These are phyloP conservation scores for Solanum pinnatisectum DNA, from an alignment of 257 asterid species.

Conservation along the genomic window DNA sequence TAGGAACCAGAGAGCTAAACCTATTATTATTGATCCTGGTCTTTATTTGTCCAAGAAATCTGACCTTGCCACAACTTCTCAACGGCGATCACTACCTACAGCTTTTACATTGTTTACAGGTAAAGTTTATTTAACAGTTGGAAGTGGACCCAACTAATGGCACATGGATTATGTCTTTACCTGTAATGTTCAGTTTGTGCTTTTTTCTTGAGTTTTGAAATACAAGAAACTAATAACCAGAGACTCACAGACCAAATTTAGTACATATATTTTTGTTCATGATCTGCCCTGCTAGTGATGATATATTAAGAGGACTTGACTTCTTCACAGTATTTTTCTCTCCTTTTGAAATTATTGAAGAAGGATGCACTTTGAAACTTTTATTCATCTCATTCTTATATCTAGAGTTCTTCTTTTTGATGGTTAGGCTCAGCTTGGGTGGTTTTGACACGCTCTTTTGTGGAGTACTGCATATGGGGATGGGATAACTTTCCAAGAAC, in stretches of 20 bases:
- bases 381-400: background rate
- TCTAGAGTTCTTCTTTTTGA: background rate
- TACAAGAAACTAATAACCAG: background rate
- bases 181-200: background rate
- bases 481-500: slow-evolving; percentile 95
- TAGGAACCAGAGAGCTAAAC: slow-evolving; percentile 95
- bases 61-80: slow-evolving; percentile 77
- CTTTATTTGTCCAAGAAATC: slow-evolving; percentile 88
- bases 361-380: background rate
- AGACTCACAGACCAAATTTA: background rate
- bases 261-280: background rate
- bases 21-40: slow-evolving; percentile 90
- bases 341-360: background rate
- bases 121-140: slow-evolving; percentile 7
- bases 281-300: background rate
- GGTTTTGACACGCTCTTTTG: slow-evolving; percentile 68
- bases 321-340: background rate
- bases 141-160: background rate
- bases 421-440: slow-evolving; percentile 95
- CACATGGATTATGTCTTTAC: background rate
- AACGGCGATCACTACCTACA: slow-evolving; percentile 87
- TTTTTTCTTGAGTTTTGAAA: background rate
- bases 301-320: background rate
- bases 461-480: slow-evolving; percentile 92
- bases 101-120: slow-evolving; percentile 87